Evolutionary conservation across 2,329 filamentous ascomycete species (phyloP).

Genomic region (Cadophora sp.): DNA sequence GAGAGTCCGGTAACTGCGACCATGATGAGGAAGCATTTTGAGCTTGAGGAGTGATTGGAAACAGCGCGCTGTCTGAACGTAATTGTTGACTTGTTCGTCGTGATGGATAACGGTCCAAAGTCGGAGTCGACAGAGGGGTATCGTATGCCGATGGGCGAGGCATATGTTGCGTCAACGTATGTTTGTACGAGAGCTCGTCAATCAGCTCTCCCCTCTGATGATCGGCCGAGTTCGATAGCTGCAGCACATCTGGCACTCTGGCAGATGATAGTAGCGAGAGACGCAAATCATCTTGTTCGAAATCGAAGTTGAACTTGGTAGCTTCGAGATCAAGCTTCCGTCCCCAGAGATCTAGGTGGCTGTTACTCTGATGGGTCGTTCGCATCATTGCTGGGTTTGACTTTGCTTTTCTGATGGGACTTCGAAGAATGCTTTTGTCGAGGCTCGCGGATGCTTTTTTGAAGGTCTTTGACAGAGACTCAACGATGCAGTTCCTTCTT

Average conservation of each 20-base stretch:
- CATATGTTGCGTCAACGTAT: conserved; percentile 37
- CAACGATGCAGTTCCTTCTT: conserved; percentile 38
- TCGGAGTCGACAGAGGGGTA: conserved; percentile 41
- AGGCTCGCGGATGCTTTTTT: conserved; percentile 46
- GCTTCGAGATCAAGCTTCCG: conserved; percentile 54
- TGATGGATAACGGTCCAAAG: conserved; percentile 34
- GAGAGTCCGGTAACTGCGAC: conserved; percentile 34
- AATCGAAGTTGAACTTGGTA: conserved; percentile 55
- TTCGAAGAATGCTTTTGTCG: conserved; percentile 44
- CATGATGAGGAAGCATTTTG: conserved; percentile 36
- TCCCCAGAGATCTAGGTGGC: conserved; percentile 56
- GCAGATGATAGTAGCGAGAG: conserved; percentile 54
- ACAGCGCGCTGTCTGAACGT: conserved; percentile 29
- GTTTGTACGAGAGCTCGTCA: conserved; percentile 40
- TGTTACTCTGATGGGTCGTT: conserved; percentile 51
- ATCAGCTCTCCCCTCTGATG: conserved; percentile 43
- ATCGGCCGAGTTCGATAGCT: conserved; percentile 25
- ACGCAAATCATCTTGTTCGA: conserved; percentile 51
- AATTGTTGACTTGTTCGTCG: conserved; percentile 35
- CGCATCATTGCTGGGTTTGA: conserved; percentile 41
- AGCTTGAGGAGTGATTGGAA: conserved; percentile 39
- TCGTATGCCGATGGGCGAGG: conserved; percentile 25
- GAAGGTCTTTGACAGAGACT: conserved; percentile 55
- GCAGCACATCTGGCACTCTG: conserved; percentile 43
- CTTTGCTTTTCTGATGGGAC: conserved; percentile 49